Conservation (phyloP, 495 filamentous ascomycete species). For the Cercophora scortea region DNA sequence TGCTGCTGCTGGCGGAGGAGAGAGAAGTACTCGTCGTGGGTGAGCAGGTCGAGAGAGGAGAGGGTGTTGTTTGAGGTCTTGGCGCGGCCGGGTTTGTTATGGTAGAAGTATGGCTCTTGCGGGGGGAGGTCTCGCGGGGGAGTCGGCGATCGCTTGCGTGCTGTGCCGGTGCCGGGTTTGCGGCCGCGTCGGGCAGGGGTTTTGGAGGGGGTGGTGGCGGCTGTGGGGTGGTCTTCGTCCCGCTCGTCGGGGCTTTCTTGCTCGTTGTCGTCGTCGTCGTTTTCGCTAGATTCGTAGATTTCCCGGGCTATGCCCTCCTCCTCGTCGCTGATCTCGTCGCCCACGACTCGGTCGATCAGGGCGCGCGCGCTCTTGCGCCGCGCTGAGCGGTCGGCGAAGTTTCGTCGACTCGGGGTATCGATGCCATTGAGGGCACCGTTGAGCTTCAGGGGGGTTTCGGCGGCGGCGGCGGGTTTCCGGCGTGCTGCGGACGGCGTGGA, state of each 20-base stretch:
- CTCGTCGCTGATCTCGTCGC: conserved; percentile 60
- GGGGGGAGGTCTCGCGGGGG: conserved; percentile 72
- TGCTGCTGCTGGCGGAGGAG: conserved; percentile 53
- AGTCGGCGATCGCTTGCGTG: conserved; percentile 65
- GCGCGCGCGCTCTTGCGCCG: conserved; percentile 75
- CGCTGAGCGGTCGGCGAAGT: conserved; percentile 73
- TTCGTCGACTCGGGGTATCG: conserved; percentile 48
- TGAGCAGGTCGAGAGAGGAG: conserved; percentile 64
- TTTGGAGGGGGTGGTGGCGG: conserved; percentile 46
- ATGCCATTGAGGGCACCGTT: conserved; percentile 17
- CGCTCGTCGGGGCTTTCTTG: conserved; percentile 22
- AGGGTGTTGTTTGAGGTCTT: conserved; percentile 87
- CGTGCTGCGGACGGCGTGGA: conserved; percentile 24
- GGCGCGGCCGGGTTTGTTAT: conserved; percentile 70
- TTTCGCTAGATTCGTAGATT: conserved; percentile 54
- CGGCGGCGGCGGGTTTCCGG: conserved; percentile 18
- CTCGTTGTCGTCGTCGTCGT: conserved; percentile 37
- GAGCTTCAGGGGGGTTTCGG: conserved; percentile 27
- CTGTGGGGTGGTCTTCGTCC: conserved; percentile 23
- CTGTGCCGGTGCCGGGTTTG: conserved; percentile 6
- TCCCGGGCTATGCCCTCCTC: conserved; percentile 66
- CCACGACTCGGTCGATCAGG: conserved; percentile 57
- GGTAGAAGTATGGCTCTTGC: conserved; percentile 88
- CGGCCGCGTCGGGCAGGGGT: conserved; percentile 21
- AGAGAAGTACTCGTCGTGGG: conserved; percentile 85